Evolutionary conservation across 2,329 filamentous ascomycete species (phyloP), one percentile per base, ranked within the genome.

Genomic region (Microsporum ferrugineum): DNA sequence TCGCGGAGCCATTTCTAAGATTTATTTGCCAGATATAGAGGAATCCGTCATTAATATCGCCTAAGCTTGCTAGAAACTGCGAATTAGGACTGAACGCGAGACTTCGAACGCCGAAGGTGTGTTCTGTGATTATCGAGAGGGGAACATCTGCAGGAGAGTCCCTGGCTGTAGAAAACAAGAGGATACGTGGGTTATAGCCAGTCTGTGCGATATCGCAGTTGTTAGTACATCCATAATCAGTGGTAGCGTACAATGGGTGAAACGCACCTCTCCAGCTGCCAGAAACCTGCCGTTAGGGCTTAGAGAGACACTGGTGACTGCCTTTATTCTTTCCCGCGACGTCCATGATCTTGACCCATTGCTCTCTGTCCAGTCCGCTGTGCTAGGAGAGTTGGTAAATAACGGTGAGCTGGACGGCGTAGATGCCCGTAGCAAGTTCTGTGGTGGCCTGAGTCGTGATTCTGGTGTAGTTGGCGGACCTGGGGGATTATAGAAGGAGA

Each of bases 21-120:
- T 95, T 91, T 66, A 96, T 83, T 66, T 81, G 84, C 91, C 92
- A 97, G 33, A 97, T 81, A 71, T 92, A 95, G 23, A 99, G 79
- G 70, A 95, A 97, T 0, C 92, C 92, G 74, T 99, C 94, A 71
- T 96, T 96, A 60, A 88, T 83, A 17, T 88, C 84, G 33, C 94
- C 94, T 10, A 99, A 80, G 23, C 91, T 95, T 1, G 94, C 94
- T 38, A 99, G 81, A 72, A 88, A 95, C 65, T 83, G 87, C 10
- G 88, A 89, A 72, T 96, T 89, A 0, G 87, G 81, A 63, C 91
- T 96, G 81, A 95, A 99, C 1, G 91, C 88, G 38, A 99, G 84
- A 39, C 88, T 88, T 62, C 86, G 87, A 36, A 99, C 90, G 5
- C 94, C 94, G 72, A 89, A 95, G 0, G 85, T 87, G 74, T 99